Percentiles rank a stretch among this genome's conserved stretches.
phyloP scores from a whole-genome alignment of 2,329 filamentous ascomycete genomes.

The Dothidotthia symphoricarpi region DNA sequence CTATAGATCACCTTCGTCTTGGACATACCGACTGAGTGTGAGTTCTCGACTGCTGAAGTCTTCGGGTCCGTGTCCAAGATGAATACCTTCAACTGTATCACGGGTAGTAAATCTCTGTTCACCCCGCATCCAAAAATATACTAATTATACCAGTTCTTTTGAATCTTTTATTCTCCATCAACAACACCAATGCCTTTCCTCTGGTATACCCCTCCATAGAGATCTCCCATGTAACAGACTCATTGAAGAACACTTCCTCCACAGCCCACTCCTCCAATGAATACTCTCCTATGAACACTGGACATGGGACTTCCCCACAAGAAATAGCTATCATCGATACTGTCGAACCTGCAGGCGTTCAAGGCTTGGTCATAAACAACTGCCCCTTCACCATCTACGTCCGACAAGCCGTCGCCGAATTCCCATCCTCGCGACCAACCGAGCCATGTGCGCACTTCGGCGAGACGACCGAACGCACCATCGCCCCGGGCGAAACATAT shows the following conservation, averaged over 20 bases:
- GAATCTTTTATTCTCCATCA: too few relatives aligned
- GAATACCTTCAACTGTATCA: neutral
- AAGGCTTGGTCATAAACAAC: constrained; percentile 1
- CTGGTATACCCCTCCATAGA: too few relatives aligned
- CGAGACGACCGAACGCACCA: neutral
- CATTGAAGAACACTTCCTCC: too few relatives aligned
- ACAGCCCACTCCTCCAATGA: neutral
- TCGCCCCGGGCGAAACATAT: neutral
- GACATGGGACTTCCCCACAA: neutral
- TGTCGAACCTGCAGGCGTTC: neutral
- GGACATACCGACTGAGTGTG: too few relatives aligned
- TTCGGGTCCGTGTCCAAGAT: too few relatives aligned
- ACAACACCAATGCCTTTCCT: too few relatives aligned
- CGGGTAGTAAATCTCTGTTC: neutral
- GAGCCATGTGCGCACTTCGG: constrained; percentile 1
- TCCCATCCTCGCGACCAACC: constrained; percentile 1
- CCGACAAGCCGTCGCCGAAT: constrained; percentile 2
- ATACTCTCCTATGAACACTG: neutral
- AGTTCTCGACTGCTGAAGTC: too few relatives aligned
- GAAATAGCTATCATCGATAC: neutral
- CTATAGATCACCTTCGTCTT: too few relatives aligned
- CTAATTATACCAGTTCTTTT: too few relatives aligned
- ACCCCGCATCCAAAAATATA: too few relatives aligned
- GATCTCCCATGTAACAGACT: too few relatives aligned
- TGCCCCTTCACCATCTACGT: constrained; percentile 3